Evolutionary conservation across 2,329 filamentous ascomycete species (phyloP), one percentile per base, ranked within the genome.

Genomic region (Trichoderma lentiforme): DNA sequence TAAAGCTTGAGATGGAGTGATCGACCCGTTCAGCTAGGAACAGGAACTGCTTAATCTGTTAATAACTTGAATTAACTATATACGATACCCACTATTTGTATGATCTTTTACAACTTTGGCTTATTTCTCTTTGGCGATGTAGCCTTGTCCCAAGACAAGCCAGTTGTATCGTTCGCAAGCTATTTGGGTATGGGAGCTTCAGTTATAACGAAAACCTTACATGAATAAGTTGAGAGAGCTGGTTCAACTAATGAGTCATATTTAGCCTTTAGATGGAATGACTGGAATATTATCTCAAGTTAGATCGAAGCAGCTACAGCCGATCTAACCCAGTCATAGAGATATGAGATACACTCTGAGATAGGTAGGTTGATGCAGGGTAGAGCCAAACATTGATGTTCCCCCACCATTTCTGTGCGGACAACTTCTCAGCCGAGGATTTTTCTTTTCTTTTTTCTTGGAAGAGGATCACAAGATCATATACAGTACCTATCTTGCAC

Each of bases 191-290:
- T 1, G 7, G 18, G 2, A 2, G 18, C 39, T 9, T 15, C 6
- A 7, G 6, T 39, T 39, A 6, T 39, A 0, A 3, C 1, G 21
- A 5, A 39, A 1, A 3, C 14, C 15, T 14, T 6, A 7, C 7
- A 47, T 43, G 8, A 9, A n/a, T 4, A 47, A 47, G 6, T n/a
- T 3, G 4, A 4, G 18, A 2, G 39, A 47, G 3, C 0, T 47
- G 2, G 8, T 47, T 2, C 0, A 4, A 47, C 34, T 1, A 14
- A 36, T 0, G 1, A 2, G 1, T 4, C 5, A 36, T 36, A 1
- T 36, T 12, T 36, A 15, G 0, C 18, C 18, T 11, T 4, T 47
- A 1, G 18, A 47, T n/a, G 11, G 8, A 9, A 47, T 2, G 39
- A 9, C 2, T 4, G 11, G 4, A 47, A n/a, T 11, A 21, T 11